Evolutionary conservation across 2,329 filamentous ascomycete species (phyloP).

Genomic region (Fusarium sp.): DNA sequence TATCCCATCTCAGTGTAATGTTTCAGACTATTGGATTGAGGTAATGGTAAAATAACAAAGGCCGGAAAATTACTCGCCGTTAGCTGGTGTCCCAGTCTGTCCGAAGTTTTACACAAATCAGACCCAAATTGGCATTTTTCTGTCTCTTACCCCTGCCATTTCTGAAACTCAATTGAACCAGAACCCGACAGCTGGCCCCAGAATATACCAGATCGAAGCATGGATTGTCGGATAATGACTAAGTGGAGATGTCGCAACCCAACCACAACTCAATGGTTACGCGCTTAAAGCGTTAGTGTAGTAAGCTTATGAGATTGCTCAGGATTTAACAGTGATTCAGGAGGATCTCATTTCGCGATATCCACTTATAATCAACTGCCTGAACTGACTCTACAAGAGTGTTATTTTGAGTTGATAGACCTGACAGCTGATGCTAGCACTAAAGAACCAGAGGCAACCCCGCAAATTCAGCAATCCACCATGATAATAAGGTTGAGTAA

Average conservation of each 20-base stretch:
- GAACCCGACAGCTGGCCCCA: fast-evolving
- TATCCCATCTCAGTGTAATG: not conserved
- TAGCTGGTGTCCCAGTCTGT: not conserved
- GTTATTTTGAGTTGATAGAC: too few relatives aligned
- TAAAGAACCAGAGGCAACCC: too few relatives aligned
- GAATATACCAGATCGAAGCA: not conserved
- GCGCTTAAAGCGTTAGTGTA: not conserved
- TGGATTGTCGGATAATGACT: not conserved
- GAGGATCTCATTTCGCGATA: not conserved
- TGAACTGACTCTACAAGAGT: too few relatives aligned
- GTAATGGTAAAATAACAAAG: not conserved
- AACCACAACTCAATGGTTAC: not conserved
- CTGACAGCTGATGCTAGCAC: too few relatives aligned
- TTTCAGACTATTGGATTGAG: not conserved
- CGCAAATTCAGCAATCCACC: too few relatives aligned
- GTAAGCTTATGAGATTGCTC: not conserved
- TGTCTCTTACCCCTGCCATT: not conserved
- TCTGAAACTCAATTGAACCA: not conserved
- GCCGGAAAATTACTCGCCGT: not conserved
- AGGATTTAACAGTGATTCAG: not conserved
- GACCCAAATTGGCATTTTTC: not conserved
- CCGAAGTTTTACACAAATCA: not conserved
- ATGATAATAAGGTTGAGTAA: not conserved
- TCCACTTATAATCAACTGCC: too few relatives aligned
- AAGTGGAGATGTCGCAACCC: not conserved